Evolutionary conservation across 2,329 filamentous ascomycete species (phyloP).

Genomic region (Penicillium sp.): DNA sequence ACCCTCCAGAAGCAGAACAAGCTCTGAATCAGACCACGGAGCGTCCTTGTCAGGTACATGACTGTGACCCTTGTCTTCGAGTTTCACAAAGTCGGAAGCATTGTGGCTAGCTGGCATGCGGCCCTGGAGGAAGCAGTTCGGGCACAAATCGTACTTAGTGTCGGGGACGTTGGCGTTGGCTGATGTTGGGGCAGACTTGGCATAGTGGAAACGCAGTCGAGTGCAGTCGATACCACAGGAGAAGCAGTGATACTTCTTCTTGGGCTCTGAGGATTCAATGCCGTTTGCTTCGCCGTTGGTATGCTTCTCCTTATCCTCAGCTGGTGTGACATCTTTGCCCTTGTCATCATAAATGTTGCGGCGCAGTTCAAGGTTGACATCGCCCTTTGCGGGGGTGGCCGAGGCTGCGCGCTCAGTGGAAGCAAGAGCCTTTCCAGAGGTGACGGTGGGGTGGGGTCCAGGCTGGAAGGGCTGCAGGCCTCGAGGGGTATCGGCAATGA

Average conservation of each 20-base stretch:
- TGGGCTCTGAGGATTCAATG: constrained; percentile 64
- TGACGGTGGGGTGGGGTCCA: constrained; percentile 70
- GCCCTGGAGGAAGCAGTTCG: constrained; percentile 83
- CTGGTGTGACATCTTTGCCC: constrained; percentile 77
- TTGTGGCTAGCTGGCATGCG: constrained; percentile 79
- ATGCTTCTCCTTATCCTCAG: constrained; percentile 66
- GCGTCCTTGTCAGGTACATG: constrained; percentile 78
- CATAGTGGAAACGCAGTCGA: constrained; percentile 68
- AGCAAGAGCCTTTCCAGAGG: constrained; percentile 61
- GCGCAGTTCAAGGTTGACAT: constrained; percentile 87
- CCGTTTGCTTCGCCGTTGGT: constrained; percentile 75
- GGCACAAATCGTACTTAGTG: constrained; percentile 83
- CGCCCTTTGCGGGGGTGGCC: constrained; percentile 70
- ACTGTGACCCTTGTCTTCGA: constrained; percentile 84
- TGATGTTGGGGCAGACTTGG: constrained; percentile 62
- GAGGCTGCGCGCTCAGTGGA: constrained; percentile 73
- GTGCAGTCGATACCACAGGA: constrained; percentile 92
- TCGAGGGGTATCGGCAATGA: constrained; percentile 92
- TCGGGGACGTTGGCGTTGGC: constrained; percentile 58
- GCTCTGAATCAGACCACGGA: constrained; percentile 88
- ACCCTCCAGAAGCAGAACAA: constrained; percentile 84
- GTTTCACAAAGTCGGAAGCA: constrained; percentile 79
- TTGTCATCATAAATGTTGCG: constrained; percentile 95
- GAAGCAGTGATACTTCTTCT: constrained; percentile 75
- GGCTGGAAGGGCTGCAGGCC: constrained; percentile 96